Conservation (phyloP, 2,329 filamentous ascomycete species). For the Calonectria multiphialidica region DNA sequence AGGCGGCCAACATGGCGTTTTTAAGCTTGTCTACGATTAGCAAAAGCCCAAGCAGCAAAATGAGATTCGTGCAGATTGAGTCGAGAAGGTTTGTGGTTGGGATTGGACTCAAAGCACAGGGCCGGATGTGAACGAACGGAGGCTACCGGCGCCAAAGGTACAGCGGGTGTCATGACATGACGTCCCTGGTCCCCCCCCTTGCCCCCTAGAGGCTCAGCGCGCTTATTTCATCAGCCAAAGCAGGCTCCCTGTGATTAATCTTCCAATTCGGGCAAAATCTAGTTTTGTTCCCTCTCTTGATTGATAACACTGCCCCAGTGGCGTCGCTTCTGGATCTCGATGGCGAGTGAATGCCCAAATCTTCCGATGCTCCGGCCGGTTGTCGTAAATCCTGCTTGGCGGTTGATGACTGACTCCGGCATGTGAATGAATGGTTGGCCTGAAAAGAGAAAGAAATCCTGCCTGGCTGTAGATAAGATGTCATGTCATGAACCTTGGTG, state of each 20-base stretch:
- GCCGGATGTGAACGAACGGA: neutral
- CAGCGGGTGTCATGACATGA: conserved; percentile 4
- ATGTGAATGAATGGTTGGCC: conserved; percentile 12
- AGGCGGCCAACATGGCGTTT: neutral
- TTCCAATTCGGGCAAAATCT: neutral
- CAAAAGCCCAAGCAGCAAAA: neutral
- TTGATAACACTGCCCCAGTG: neutral
- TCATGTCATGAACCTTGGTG: neutral
- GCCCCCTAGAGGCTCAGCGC: neutral
- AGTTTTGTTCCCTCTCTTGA: neutral
- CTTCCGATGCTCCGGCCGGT: neutral
- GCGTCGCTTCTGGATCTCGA: neutral
- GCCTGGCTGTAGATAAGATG: conserved; percentile 1
- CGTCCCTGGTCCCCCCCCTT: neutral
- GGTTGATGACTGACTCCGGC: neutral
- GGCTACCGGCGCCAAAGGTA: neutral
- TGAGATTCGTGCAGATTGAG: neutral
- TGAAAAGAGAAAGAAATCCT: neutral
- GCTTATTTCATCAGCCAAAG: neutral
- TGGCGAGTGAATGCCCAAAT: neutral
- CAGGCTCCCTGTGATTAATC: neutral
- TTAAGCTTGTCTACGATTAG: neutral
- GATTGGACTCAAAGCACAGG: neutral
- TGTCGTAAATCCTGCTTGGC: neutral
- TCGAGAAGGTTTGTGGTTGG: neutral